Evolutionary conservation across 1,284 basidiomycete species (phyloP), one percentile per base, ranked within the genome.

Genomic region (Neonothopanus nambi): DNA sequence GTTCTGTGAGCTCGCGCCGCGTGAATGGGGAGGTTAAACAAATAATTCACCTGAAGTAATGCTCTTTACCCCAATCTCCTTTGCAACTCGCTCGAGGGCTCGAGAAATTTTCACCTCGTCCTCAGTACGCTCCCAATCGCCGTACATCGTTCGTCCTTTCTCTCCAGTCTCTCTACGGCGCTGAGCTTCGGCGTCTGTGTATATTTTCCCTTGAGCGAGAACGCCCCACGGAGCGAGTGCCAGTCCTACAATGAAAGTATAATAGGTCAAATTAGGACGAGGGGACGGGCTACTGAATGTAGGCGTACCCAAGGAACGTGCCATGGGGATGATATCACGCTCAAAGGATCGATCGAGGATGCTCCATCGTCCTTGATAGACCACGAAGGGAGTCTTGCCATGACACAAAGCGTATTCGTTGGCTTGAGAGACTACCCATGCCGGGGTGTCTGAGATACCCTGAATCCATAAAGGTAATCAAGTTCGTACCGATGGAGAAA

Each of bases 351-450:
- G 71, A 26, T 73, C 63, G 65, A 77, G 67, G 36, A 80, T 67
- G 48, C 74, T 79, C 78, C 78, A 82, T 8, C 57, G 55, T n/a
- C 79, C 80, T 66, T 81, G 79, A 57, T 82, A 82, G 37, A 82
- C 68, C 18, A 67, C 64, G 61, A 82, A 83, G 6, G 75, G 79
- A 3, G 76, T 76, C 58, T 77, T 63, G 1, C 70, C 77, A 51
- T 78, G 68, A 18, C 73, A 70, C 0, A 70, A 63, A 0, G 75
- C 74, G 52, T 75, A 77, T 47, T 71, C 66, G 57, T 77, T 77
- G 3, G 75, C 75, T 55, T 68, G 66, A 7, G 71, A 53, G 2
- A 77, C 75, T 11, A 77, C 54, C 76, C 75, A 79, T 2, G 76
- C 75, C 1, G 75, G 75, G 0, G 72, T 65, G 50, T 77, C 70